Evolutionary conservation across 2,329 filamentous ascomycete genomes (phyloP), one percentile per base, ranked within the genome.

Genomic region (Simplicillium aogashimaense): DNA sequence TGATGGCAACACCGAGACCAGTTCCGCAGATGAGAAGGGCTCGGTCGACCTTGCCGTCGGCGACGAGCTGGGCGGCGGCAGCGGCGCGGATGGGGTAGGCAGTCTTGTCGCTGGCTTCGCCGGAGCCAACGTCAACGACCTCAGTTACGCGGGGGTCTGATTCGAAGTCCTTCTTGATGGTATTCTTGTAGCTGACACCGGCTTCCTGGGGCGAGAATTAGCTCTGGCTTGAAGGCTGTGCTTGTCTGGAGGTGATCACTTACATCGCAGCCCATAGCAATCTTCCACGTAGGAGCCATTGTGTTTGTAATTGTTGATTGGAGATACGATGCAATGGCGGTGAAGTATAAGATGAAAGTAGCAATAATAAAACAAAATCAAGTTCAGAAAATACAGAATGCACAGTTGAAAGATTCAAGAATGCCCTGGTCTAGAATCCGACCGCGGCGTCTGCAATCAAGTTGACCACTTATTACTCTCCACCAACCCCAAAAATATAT

Each of bases 11-110:
- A 15, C 87, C 87, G 7, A 94, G 73, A 0, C 87, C 87, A 0
- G 87, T 94, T 3, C 87, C 86, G 64, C 86, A 94, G 65, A 94
- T 86, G 33, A 88, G 66, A 30, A 94, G 69, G 0, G 85, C 86
- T 39, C 86, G 81, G 62, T 94, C 86, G 39, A 76, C 82, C 52
- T 78, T 70, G 34, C 80, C 81, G 6, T 67, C 59, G 4, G 71
- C 68, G 10, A 85, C 73, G 30, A 83, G 66, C 44, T 66, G 64
- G 12, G 83, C 83, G 5, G 85, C 86, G 31, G 76, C 75, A 32
- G 86, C 83, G 43, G 86, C 86, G 32, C 84, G 74, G 59, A 86
- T 81, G 0, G 86, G 84, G 60, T 94, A 94, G 3, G 86, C 81
- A 2, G 83, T 90, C 59, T 86, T 86, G 69, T 92, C 84, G 42